Conservation (phyloP, 148 eudicot species). For the Rhododendron ovatum region DNA sequence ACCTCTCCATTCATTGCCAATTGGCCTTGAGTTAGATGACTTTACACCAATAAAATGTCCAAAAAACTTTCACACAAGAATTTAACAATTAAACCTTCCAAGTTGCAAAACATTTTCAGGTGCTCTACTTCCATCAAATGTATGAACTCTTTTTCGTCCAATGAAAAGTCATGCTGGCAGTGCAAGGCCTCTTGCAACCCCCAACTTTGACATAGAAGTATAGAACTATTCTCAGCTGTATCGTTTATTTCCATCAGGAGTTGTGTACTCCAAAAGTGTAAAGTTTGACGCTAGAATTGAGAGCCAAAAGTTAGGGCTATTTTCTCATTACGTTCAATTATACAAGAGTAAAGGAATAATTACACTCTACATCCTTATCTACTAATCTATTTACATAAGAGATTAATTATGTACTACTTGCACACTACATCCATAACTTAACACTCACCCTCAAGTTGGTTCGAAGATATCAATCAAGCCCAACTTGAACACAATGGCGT, state of each 20-base stretch:
- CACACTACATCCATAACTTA: no score
- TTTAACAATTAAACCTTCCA: neutral
- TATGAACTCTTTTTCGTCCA: neutral
- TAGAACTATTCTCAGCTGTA: neutral
- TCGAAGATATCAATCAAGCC: no score
- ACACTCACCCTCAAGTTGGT: no score
- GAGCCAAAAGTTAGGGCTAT: no score
- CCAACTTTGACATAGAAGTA: neutral
- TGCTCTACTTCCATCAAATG: neutral
- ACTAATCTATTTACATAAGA: no score
- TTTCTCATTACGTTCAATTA: no score
- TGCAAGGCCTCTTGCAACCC: neutral
- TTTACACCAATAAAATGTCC: neutral
- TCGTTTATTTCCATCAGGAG: neutral
- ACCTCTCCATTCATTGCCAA: neutral
- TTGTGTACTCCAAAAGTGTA: neutral
- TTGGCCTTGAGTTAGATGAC: neutral
- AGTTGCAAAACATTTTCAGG: neutral
- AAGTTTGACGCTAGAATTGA: no score
- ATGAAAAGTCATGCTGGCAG: neutral
- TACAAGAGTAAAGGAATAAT: no score
- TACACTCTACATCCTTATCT: no score
- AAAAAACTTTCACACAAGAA: neutral
- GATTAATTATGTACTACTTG: no score
- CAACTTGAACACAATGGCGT: no score